phyloP scores from a whole-genome alignment of 1,284 basidiomycete genomes.

The Austroboletus novae-zelandiae region DNA sequence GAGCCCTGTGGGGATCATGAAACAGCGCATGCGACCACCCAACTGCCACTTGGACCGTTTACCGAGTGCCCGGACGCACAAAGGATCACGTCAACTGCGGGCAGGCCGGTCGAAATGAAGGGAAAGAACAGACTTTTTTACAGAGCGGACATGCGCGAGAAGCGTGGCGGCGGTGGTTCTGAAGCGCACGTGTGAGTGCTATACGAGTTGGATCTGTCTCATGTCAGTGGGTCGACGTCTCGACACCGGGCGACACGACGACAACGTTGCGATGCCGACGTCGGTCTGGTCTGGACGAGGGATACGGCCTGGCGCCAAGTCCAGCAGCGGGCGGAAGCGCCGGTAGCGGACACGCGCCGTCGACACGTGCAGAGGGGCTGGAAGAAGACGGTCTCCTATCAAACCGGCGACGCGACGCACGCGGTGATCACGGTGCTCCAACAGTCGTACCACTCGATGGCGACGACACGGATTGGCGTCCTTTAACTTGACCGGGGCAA shows the following conservation, averaged over 20 bases:
- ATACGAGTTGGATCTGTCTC: not conserved
- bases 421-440: too few species aligned
- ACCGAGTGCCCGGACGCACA: slow-evolving; percentile 22
- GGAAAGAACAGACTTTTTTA: slow-evolving; percentile 18
- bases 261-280: too few species aligned
- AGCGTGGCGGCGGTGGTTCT: slow-evolving; percentile 20
- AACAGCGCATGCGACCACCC: slow-evolving; percentile 12
- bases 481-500: too few species aligned
- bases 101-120: slow-evolving; percentile 23
- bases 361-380: slow-evolving; percentile 21
- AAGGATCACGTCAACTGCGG: slow-evolving; percentile 26
- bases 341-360: slow-evolving; percentile 2
- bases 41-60: slow-evolving; percentile 28
- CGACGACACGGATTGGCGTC: too few species aligned
- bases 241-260: too few species aligned
- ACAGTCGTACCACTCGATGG: too few species aligned
- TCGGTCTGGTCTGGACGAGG: too few species aligned
- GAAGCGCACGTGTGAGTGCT: slow-evolving; percentile 16
- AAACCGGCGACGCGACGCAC: too few species aligned
- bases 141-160: slow-evolving; percentile 24
- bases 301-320: too few species aligned
- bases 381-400: slow-evolving; percentile 1
- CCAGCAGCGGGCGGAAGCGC: not conserved
- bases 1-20: slow-evolving; percentile 14
- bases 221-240: too few species aligned